Percentiles rank a stretch among this genome's conserved stretches.
Conservation (phyloP, 495 filamentous ascomycete genomes). For the Schizothecium vesticola region DNA sequence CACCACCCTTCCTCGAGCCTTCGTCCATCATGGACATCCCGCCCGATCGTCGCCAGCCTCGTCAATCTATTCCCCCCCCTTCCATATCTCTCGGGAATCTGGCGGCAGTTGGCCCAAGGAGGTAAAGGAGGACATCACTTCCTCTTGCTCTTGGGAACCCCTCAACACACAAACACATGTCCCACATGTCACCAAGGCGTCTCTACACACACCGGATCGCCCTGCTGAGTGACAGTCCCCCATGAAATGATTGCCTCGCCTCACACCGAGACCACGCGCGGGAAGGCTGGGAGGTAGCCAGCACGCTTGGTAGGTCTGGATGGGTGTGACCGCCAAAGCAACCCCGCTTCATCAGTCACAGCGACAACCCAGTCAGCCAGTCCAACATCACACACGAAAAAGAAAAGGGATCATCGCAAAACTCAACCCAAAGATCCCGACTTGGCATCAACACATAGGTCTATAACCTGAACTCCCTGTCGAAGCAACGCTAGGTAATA, state of each 20-base stretch:
- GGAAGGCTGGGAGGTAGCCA: not conserved
- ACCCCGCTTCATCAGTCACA: too few relatives aligned
- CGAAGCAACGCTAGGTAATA: not conserved
- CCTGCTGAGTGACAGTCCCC: not conserved
- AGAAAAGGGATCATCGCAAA: not conserved
- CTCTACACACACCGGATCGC: not conserved
- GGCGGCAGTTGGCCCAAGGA: not conserved
- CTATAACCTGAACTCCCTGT: not conserved
- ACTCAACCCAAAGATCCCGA: not conserved
- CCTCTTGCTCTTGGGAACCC: not conserved
- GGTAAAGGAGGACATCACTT: not conserved
- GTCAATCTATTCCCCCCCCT: not conserved
- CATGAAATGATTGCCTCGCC: not conserved
- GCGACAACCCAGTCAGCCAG: not conserved
- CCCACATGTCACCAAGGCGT: not conserved
- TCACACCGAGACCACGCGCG: not conserved
- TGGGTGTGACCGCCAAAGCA: too few relatives aligned
- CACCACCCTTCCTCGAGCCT: not conserved
- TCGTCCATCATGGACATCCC: not conserved
- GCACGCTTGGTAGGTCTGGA: too few relatives aligned
- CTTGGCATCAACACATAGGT: not conserved
- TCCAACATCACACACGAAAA: not conserved
- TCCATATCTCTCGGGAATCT: not conserved
- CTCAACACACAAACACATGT: not conserved
- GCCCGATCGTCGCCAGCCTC: not conserved